phyloP scores from a whole-genome alignment of 2,329 filamentous ascomycete species.

The Xylariaceae sp. region DNA sequence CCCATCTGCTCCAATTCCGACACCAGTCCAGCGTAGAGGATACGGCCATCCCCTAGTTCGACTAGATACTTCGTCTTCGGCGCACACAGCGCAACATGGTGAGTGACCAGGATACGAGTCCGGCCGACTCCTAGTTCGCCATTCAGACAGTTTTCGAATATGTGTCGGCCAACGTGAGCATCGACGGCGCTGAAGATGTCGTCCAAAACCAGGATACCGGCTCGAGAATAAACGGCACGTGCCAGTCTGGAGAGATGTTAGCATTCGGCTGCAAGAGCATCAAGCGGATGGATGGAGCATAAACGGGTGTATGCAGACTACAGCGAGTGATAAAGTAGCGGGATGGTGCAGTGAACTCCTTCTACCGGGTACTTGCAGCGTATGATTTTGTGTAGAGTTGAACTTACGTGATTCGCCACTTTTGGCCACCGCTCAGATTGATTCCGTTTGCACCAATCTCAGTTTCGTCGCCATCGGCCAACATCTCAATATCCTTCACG shows the following conservation, averaged over 20 bases:
- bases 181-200: constrained; percentile 83
- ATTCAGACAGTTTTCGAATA: constrained; percentile 69
- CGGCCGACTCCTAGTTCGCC: constrained; percentile 63
- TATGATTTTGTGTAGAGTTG: neutral
- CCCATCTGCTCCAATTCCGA: constrained; percentile 58
- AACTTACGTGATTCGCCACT: constrained; percentile 64
- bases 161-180: constrained; percentile 71
- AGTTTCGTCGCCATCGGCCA: constrained; percentile 70
- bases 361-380: neutral
- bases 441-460: constrained; percentile 82
- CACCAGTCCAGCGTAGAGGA: constrained; percentile 58
- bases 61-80: constrained; percentile 68
- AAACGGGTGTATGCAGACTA: neutral
- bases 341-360: neutral
- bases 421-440: constrained; percentile 76
- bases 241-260: constrained; percentile 46
- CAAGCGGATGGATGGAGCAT: neutral
- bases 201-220: constrained; percentile 70
- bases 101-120: constrained; percentile 74
- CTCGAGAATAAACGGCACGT: constrained; percentile 71
- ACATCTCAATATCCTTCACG: constrained; percentile 68
- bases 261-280: neutral
- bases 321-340: neutral
- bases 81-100: constrained; percentile 68
- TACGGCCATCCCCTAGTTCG: constrained; percentile 62